phyloP scores from a whole-genome alignment of 441 rosid genomes.

The Bruguiera hainesii region DNA sequence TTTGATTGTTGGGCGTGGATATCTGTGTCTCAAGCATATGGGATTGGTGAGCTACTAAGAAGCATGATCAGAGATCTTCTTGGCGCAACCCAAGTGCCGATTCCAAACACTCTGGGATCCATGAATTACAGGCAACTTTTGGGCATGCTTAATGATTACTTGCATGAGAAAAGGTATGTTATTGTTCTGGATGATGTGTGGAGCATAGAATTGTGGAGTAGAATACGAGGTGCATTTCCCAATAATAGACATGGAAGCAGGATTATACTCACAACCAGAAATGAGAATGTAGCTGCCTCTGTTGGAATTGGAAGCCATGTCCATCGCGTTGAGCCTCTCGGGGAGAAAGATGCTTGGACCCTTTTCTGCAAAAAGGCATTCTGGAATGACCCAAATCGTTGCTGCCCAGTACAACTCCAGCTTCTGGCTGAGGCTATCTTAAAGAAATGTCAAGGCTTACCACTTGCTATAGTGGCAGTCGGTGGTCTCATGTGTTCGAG shows the following conservation, averaged over 20 bases:
- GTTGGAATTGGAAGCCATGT: conserved; percentile 15
- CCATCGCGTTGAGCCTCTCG: conserved; percentile 24
- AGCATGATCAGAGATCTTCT: conserved; percentile 22
- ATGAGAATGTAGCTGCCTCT: conserved; percentile 23
- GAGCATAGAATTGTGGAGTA: conserved; percentile 28
- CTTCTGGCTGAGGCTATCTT: conserved; percentile 24
- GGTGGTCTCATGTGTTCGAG: conserved; percentile 32
- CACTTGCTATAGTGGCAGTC: conserved; percentile 39
- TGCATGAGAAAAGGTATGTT: conserved; percentile 22
- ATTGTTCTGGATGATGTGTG: conserved; percentile 35
- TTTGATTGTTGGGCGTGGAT: conserved; percentile 30
- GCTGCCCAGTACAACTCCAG: conserved; percentile 31
- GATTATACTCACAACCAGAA: conserved; percentile 27
- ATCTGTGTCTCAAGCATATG: conserved; percentile 21
- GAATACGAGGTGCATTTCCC: conserved; percentile 21
- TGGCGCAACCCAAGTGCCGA: conserved; percentile 7
- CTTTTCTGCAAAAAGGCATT: conserved; percentile 37
- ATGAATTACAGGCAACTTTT: conserved; percentile 21
- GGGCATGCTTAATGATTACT: conserved; percentile 13
- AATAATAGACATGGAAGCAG: conserved; percentile 21
- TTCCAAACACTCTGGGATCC: conserved; percentile 12
- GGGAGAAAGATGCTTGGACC: conserved; percentile 25
- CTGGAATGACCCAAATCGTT: conserved; percentile 12
- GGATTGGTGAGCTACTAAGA: conserved; percentile 15
- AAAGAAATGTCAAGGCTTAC: conserved; percentile 36